Base-by-base conservation (phyloP, 805 yeast genomes). In the Citeromyces nyonsensis region DNA sequence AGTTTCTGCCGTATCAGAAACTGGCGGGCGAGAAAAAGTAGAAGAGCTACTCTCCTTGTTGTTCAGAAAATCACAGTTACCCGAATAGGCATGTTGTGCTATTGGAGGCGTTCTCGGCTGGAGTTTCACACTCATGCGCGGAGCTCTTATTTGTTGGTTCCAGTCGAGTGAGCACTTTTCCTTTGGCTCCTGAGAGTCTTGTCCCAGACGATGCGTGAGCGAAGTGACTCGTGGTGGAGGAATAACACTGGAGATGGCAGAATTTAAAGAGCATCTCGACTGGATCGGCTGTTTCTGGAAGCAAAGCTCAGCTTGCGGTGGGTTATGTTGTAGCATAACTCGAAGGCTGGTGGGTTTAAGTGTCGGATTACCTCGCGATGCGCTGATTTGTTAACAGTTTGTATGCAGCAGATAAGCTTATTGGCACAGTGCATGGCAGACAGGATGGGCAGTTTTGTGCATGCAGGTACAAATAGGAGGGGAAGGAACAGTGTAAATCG, bases 91-190 rank as follows among this genome's bases (percentile, higher is more conserved):
- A 29, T 37, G 40, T 29, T 37, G 34, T 29, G 35, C 37, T 7
- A 36, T 33, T 25, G 18, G 40, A 14, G 11, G 24, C 6, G 25
- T 36, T 36, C 7, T 18, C 22, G 7, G 6, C 7, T 18, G 22
- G 6, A 18, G 22, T 18, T 18, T 18, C 22, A 5, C 22, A 18
- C 22, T 18, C 68, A 66, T 63, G 32, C 72, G 45, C 8, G 74
- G 74, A 25, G 72, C 71, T 36, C 74, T 46, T 31, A 68, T 69
- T 41, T 66, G 67, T 37, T 67, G 71, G 40, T 67, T 69, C 39
- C 66, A 67, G 44, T 67, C 59, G 37, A 60, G 28, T 24, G 26
- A 26, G 12, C 31, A 10, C n/a, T 18, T 25, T 18, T 32, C 31
- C 25, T 14, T n/a, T 20, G 25, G 25, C 4, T 30, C 24, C 18